Evolutionary conservation across 345 rosid species (phyloP).

Genomic region (Hirschfeldia incana): DNA sequence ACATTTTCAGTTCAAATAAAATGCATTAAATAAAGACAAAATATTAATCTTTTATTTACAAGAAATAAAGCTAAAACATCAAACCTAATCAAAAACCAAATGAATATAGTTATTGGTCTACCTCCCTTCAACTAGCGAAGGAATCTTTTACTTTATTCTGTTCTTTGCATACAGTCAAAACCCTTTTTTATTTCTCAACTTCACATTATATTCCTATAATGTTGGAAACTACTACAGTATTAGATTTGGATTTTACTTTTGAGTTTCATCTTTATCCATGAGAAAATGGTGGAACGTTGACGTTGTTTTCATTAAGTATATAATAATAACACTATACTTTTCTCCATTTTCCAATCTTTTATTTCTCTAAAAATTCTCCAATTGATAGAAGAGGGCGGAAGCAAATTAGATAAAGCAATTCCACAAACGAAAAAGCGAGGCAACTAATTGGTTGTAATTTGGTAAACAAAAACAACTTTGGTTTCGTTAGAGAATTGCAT

Average conservation of each 20-base stretch:
- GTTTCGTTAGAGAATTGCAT: background rate
- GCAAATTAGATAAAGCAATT: constrained; percentile 26
- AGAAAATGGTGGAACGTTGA: constrained; percentile 18
- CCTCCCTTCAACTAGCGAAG: constrained; percentile 18
- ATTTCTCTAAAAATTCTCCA: constrained; percentile 1
- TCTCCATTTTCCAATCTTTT: background rate
- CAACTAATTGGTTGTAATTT: background rate
- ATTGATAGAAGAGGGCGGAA: background rate
- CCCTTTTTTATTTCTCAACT: background rate
- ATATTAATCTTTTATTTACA: too few species aligned
- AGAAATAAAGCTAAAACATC: too few species aligned
- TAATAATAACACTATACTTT: constrained; percentile 6
- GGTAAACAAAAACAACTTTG: constrained; percentile 12
- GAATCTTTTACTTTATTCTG: constrained; percentile 15
- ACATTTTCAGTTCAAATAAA: too few species aligned
- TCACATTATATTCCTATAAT: constrained; percentile 2
- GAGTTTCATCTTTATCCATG: constrained; percentile 8
- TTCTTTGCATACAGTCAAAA: background rate
- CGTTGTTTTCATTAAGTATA: constrained; percentile 16
- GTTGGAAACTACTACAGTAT: background rate
- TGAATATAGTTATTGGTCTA: constrained; percentile 21
- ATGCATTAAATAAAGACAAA: too few species aligned
- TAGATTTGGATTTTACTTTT: background rate
- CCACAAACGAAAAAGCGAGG: constrained; percentile 16
- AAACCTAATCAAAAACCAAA: background rate